Conservation (phyloP, 257 asterid species). For the Henckelia pumila region DNA sequence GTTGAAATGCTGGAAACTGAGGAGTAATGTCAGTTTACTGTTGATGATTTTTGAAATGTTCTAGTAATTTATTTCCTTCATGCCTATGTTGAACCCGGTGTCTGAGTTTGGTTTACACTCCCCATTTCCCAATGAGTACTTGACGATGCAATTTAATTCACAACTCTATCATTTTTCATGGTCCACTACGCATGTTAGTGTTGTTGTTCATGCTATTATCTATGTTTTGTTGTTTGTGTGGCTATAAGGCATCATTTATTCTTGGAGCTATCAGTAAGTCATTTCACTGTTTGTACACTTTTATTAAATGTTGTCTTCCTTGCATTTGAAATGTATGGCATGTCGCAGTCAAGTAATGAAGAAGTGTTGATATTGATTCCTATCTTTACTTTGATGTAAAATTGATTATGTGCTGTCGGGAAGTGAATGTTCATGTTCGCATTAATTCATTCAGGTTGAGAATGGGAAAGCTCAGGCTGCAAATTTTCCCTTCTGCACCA, state of each 20-base stretch:
- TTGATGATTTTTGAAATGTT: no score
- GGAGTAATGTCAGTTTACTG: no score
- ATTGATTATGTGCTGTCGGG: neutral
- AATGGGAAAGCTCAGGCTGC: slow-evolving; percentile 99
- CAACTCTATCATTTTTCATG: neutral
- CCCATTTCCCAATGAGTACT: neutral
- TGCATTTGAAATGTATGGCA: neutral
- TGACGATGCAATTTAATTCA: neutral
- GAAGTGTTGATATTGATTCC: slow-evolving; percentile 8
- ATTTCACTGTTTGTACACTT: neutral
- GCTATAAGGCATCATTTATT: neutral
- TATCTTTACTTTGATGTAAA: slow-evolving; percentile 6
- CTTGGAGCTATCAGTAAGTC: neutral
- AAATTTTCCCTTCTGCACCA: slow-evolving; percentile 92
- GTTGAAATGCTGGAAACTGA: no score
- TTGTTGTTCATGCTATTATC: slow-evolving; percentile 12
- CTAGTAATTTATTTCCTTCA: no score
- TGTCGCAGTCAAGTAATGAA: neutral
- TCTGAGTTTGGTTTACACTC: no score
- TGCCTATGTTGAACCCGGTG: no score
- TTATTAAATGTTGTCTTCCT: neutral
- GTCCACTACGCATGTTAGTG: neutral
- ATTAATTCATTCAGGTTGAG: slow-evolving; percentile 64
- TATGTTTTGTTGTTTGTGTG: slow-evolving; percentile 4
- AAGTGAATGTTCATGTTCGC: neutral